Evolutionary conservation across 768 basidiomycete genomes (phyloP), one percentile per base, ranked within the genome.

Genomic region (Rossbeevera mucosa): DNA sequence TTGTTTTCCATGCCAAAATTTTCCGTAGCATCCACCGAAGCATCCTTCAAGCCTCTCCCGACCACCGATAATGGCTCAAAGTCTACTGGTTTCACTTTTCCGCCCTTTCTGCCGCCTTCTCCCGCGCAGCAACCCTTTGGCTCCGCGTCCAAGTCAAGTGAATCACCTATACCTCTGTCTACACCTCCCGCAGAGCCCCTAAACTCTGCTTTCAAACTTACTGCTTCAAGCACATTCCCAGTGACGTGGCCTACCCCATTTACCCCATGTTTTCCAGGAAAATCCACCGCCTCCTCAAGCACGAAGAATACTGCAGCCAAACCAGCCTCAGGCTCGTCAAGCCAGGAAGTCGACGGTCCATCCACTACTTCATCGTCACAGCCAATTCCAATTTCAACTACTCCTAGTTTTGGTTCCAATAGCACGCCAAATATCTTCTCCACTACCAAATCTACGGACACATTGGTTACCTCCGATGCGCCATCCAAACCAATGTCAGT

Each of bases 1-100:
- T 24, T 47, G 28, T 61, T 64, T 25, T 28, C 63, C 11, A 71
- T 71, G 63, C 70, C 78, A 18, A 69, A 72, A 29, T 71, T 49
- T 20, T 72, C 76, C 50, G 58, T 46, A 26, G 59, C 60, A 20
- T 54, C 67, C 21, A 44, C 56, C 6, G 59, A 58, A 28, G 21
- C 56, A 4, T 25, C 66, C 25, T 22, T 42, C 12, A 53, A 54
- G 48, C 18, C 28, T 8, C 22, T 52, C 14, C 55, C 58, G 1
- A 41, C 61, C 14, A 53, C 42, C 8, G 68, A 64, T 24, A 54
- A 51, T 38, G 62, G 60, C 18, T 46, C 55, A 30, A 64, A 58
- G 25, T 38, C 53, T 2, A 44, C 58, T 47, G 55, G 63, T 28
- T 68, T 69, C 40, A 54, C 64, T 12, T 64, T 69, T 47, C 59